Percentiles rank a stretch among this genome's conserved stretches.
These are phyloP conservation scores for Nemania sp. DNA, from an alignment of 2,329 filamentous ascomycete species.

Conservation along the genomic window DNA sequence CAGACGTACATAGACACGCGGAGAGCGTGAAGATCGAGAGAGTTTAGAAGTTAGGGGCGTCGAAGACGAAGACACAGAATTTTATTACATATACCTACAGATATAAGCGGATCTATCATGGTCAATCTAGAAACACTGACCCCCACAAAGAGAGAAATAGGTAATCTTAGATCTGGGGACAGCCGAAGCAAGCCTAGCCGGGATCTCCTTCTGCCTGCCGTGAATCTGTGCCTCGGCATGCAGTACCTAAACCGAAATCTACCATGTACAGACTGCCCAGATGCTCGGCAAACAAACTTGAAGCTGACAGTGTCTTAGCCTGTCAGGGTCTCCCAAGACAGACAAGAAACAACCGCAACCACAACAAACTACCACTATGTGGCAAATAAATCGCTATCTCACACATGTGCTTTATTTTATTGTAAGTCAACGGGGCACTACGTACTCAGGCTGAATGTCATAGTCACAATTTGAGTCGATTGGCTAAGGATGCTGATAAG, in stretches of 20 bases:
- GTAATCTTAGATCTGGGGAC: background rate
- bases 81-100: too few species aligned
- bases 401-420: too few species aligned
- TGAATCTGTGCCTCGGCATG: background rate
- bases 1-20: background rate
- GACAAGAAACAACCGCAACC: background rate
- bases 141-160: background rate
- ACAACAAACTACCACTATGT: background rate
- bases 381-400: conserved; percentile 12
- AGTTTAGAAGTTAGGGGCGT: background rate
- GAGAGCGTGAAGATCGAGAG: background rate
- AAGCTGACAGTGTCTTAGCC: conserved; percentile 1
- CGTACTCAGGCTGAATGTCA: conserved; percentile 19
- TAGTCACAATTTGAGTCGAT: background rate
- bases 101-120: background rate
- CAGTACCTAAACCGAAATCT: background rate
- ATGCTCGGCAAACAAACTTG: background rate
- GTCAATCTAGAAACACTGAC: too few species aligned
- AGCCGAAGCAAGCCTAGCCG: background rate
- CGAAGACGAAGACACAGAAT: background rate
- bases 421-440: background rate
- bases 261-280: too few species aligned
- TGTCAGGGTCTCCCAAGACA: background rate
- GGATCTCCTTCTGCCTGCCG: background rate
- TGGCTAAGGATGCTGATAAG: conserved; percentile 2